A percentile compares a stretch with the other conserved stretches of the same genome.
phyloP scores from a whole-genome alignment of 192 early-diverging fungal species.

The Coemansia guatemalensis region DNA sequence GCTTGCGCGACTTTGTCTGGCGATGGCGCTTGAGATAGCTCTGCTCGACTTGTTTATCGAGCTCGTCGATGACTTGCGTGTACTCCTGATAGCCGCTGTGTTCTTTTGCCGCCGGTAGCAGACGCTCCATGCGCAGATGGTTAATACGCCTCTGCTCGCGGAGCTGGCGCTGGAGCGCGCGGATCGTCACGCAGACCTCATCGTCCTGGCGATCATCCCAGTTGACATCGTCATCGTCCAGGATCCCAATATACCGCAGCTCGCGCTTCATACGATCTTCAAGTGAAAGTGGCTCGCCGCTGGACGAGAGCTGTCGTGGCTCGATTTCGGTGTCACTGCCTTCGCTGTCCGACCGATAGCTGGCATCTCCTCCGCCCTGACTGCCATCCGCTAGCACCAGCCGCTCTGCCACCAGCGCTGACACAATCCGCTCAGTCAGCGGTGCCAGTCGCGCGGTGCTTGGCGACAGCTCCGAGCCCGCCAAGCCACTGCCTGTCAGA shows the following conservation, averaged over 20 bases:
- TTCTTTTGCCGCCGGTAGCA: slow-evolving; percentile 68
- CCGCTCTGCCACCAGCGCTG: slow-evolving; percentile 67
- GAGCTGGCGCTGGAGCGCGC: slow-evolving; percentile 68
- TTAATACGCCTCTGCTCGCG: slow-evolving; percentile 71
- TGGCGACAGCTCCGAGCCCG: slow-evolving; percentile 57
- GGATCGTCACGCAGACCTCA: slow-evolving; percentile 69
- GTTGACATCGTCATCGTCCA: slow-evolving; percentile 75
- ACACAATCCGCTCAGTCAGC: slow-evolving; percentile 77
- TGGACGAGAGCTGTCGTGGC: slow-evolving; percentile 15
- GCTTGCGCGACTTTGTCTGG: slow-evolving; percentile 70
- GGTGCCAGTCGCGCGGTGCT: slow-evolving; percentile 66
- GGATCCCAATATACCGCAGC: slow-evolving; percentile 76
- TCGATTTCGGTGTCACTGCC: slow-evolving; percentile 14
- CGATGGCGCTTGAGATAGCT: slow-evolving; percentile 82
- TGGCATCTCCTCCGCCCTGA: background rate
- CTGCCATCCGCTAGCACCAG: slow-evolving; percentile 35
- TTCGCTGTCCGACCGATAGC: slow-evolving; percentile 18
- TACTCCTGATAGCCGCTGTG: slow-evolving; percentile 88
- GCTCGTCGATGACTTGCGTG: slow-evolving; percentile 78
- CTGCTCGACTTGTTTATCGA: slow-evolving; percentile 88
- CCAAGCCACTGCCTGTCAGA: slow-evolving; percentile 13
- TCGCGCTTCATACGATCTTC: slow-evolving; percentile 85
- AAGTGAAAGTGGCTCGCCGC: slow-evolving; percentile 61
- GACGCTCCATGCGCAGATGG: slow-evolving; percentile 59
- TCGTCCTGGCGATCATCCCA: slow-evolving; percentile 74